phyloP scores from a whole-genome alignment of 1,139 yeast species.

The Taphrina wiesneri region DNA sequence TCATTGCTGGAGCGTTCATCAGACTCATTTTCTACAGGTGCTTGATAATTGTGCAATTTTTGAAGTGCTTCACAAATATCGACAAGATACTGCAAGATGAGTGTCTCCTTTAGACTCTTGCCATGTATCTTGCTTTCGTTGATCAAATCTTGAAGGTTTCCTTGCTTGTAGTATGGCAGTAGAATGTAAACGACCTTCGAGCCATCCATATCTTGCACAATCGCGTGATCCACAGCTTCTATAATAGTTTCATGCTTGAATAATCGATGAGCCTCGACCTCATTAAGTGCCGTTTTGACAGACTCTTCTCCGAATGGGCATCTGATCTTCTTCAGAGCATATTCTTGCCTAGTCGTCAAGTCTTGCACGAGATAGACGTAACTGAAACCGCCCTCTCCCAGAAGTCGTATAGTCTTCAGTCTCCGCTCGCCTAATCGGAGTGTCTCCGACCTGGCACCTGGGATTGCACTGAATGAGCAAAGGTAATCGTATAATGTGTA shows the following conservation, averaged over 20 bases:
- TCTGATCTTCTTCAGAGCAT: constrained; percentile 79
- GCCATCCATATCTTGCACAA: constrained; percentile 72
- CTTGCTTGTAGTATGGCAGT: constrained; percentile 64
- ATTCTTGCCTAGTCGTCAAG: constrained; percentile 50
- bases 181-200: constrained; percentile 74
- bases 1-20: constrained; percentile 15
- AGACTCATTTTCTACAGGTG: constrained; percentile 14
- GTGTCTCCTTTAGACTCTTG: constrained; percentile 57
- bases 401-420: constrained; percentile 56
- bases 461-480: not conserved
- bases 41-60: constrained; percentile 57
- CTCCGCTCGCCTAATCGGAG: not conserved
- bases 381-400: constrained; percentile 90
- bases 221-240: constrained; percentile 58
- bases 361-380: constrained; percentile 79
- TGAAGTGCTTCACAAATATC: constrained; percentile 75
- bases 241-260: constrained; percentile 70
- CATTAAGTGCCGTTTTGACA: constrained; percentile 69
- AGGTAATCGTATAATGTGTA: not conserved
- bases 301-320: constrained; percentile 86
- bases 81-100: constrained; percentile 60
- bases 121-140: constrained; percentile 63
- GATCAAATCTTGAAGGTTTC: constrained; percentile 77
- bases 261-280: constrained; percentile 71
- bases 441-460: not conserved